Conservation (phyloP, 208 protist genomes). For the Histomonas meleagridis region DNA sequence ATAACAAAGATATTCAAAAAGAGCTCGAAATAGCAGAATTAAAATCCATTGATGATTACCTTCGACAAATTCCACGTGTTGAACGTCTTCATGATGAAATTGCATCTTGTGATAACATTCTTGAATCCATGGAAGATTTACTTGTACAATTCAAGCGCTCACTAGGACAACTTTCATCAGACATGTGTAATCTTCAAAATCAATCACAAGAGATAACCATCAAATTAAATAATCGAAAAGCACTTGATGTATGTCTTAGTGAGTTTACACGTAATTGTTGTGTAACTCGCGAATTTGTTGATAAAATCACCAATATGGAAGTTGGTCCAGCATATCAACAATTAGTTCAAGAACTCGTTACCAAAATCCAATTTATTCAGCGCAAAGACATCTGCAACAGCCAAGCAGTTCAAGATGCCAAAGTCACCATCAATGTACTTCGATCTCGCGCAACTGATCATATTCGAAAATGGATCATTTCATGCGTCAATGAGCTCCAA, state of each 20-base stretch:
- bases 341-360: not conserved
- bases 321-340: not conserved
- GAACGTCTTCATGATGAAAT: not conserved
- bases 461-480: conserved; percentile 8
- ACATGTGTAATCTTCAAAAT: not conserved
- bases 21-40: not conserved
- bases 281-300: not conserved
- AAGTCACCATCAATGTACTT: not conserved
- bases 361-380: not conserved
- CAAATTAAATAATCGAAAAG: conserved; percentile 15
- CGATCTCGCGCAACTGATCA: not conserved
- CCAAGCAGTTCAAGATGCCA: not conserved
- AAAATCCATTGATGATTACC: not conserved
- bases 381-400: not conserved
- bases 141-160: not conserved
- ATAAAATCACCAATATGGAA: not conserved
- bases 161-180: conserved; percentile 2
- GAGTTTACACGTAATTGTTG: not conserved
- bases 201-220: not conserved
- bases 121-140: not conserved
- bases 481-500: not conserved
- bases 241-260: not conserved
- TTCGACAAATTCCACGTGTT: not conserved
- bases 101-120: not conserved
- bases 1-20: not conserved